These are phyloP conservation scores for Pleomassaria siparia DNA, from an alignment of 2,329 filamentous ascomycete species.

Conservation along the genomic window DNA sequence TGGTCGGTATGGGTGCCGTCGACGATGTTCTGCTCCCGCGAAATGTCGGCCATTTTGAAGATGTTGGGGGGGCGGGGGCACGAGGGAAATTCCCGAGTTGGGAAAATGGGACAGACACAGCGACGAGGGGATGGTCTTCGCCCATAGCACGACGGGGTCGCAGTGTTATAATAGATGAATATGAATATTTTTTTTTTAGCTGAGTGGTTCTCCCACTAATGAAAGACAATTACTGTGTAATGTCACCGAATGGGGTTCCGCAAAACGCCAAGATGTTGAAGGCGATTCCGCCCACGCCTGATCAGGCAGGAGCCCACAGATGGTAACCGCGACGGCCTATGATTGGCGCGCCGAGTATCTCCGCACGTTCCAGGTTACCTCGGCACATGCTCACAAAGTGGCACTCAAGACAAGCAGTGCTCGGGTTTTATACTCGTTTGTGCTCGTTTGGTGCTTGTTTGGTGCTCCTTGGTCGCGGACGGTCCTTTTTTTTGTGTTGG, in stretches of 20 bases:
- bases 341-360: constrained; percentile 37
- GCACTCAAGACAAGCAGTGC: constrained; percentile 13
- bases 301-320: constrained; percentile 30
- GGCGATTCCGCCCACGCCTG: too few relatives aligned
- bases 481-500: too few relatives aligned
- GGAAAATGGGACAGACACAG: constrained; percentile 22
- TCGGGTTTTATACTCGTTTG: too few relatives aligned
- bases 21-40: constrained; percentile 12
- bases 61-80: too few relatives aligned
- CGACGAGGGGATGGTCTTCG: constrained; percentile 31
- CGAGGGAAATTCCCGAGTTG: constrained; percentile 29
- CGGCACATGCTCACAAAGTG: constrained; percentile 9
- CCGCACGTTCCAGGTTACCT: constrained; percentile 21
- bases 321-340: constrained; percentile 11
- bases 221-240: too few relatives aligned
- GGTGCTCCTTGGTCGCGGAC: too few relatives aligned
- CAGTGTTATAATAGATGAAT: constrained; percentile 40
- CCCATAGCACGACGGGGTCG: constrained; percentile 15
- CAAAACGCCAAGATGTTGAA: not conserved
- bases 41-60: constrained; percentile 34
- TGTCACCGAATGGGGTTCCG: constrained; percentile 24
- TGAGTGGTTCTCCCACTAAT: constrained; percentile 29
- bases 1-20: not conserved
- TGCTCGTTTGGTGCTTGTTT: too few relatives aligned
- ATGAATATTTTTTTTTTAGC: too few relatives aligned